phyloP scores from a whole-genome alignment of 2,329 filamentous ascomycete species.

The Diplodia intermedia region DNA sequence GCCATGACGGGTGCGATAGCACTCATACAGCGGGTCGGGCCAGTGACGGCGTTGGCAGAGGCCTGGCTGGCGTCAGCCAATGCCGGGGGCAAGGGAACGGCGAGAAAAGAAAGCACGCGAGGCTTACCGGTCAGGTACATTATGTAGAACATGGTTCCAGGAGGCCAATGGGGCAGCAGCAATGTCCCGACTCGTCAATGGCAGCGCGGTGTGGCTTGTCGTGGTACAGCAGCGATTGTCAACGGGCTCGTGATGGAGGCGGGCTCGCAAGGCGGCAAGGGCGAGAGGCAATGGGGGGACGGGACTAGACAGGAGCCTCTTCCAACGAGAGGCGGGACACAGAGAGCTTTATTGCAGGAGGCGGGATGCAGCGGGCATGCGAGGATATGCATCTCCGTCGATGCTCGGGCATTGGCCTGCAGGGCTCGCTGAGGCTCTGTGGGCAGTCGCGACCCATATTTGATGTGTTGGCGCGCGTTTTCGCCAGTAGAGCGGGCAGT shows the following conservation, averaged over 20 bases:
- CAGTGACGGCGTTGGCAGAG: conserved; percentile 94
- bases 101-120: conserved; percentile 33
- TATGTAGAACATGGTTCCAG: conserved; percentile 51
- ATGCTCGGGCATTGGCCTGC: conserved; percentile 25
- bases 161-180: conserved; percentile 23
- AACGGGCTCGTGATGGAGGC: conserved; percentile 35
- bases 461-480: conserved; percentile 91
- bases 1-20: conserved; percentile 74
- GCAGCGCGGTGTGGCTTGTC: conserved; percentile 15
- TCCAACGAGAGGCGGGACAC: conserved; percentile 42
- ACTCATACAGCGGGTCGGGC: conserved; percentile 88
- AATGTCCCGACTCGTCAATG: conserved; percentile 26
- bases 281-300: conserved; percentile 11
- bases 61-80: conserved; percentile 60
- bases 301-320: conserved; percentile 16
- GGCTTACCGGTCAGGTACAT: conserved; percentile 54
- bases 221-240: conserved; percentile 34
- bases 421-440: conserved; percentile 46
- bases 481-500: conserved; percentile 71
- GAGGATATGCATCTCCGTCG: conserved; percentile 41
- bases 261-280: conserved; percentile 17
- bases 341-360: conserved; percentile 51
- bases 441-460: conserved; percentile 53
- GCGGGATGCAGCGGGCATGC: conserved; percentile 46
- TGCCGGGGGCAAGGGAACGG: conserved; percentile 33